Base-by-base conservation (phyloP, 2,329 filamentous ascomycete species). In the Blumeria hordei region DNA sequence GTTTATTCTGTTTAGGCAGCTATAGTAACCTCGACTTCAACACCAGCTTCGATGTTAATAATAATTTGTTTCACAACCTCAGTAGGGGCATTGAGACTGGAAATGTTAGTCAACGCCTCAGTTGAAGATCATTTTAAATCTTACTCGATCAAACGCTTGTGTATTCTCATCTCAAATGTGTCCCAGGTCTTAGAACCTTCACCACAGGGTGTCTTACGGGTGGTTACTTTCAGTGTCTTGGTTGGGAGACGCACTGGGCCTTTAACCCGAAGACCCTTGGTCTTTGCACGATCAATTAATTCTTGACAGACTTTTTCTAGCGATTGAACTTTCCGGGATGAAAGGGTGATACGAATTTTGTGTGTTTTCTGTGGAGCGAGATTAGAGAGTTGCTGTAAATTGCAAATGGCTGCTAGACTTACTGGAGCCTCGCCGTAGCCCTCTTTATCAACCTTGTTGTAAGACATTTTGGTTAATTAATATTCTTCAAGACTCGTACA, bases 151-250 rank as follows among this genome's bases (percentile, higher is more conserved):
- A 95, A 78, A 66, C 88, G 85, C 84, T 95, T 95, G 81, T 95
- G 88, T 71, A 95, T 94, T 76, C 90, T 84, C 88, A 98, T 93
- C 83, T 98, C 90, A 74, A 78, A 98, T 72, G 78, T 82, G 72
- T 96, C 92, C 92, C 92, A 98, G 69, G 92, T 98, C 87, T 98
- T 98, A 74, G 85, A 93, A 76, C 92, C 92, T 81, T 98, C 92
- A 85, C 92, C 92, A 75, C 85, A 92, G 71, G 92, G 92, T 63
- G 92, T 96, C 85, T 98, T 98, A 69, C 92, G 85, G 78, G 92
- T 65, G 56, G 63, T 65, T 52, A 66, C 58, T 79, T 92, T 87
- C 68, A 96, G 80, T 71, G 80, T 86, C 83, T 95, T 94, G 77
- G 88, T 95, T 67, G 92, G 88, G 67, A 95, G 84, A 69, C 90